A percentile compares a stretch with the other conserved stretches of the same genome.
Conservation (phyloP, 108 stramenopile species). For the Nitzschia sp. region DNA sequence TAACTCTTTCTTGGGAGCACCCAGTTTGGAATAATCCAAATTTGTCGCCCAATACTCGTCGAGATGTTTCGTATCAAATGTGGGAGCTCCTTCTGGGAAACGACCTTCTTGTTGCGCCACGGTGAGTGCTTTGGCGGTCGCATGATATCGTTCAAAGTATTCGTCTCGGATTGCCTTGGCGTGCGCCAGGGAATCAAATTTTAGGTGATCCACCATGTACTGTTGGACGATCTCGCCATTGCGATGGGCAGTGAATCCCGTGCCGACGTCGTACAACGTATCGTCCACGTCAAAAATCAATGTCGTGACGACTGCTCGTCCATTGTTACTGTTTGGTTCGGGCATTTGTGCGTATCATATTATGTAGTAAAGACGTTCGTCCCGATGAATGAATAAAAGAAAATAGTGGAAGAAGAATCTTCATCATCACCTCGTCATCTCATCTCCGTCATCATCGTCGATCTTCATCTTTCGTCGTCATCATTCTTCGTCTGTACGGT, state of each 20-base stretch:
- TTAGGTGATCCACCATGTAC: constrained; percentile 74
- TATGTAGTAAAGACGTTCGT: too few relatives aligned
- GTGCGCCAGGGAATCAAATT: constrained; percentile 44
- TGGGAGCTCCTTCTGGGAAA: constrained; percentile 47
- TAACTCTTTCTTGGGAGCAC: constrained; percentile 40
- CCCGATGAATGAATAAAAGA: too few relatives aligned
- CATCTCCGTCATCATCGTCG: too few relatives aligned
- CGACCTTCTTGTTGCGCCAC: constrained; percentile 73
- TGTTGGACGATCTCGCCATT: constrained; percentile 59
- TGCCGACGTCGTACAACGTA: constrained; percentile 78
- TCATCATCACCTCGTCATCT: too few relatives aligned
- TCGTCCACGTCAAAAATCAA: constrained; percentile 89
- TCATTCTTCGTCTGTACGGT: too few relatives aligned
- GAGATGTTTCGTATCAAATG: constrained; percentile 32
- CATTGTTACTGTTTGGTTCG: too few relatives aligned
- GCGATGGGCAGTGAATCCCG: constrained; percentile 80
- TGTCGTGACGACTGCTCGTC: too few relatives aligned
- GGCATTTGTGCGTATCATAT: too few relatives aligned
- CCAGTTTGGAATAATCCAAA: constrained; percentile 63
- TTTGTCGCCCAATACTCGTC: constrained; percentile 70
- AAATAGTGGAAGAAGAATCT: too few relatives aligned
- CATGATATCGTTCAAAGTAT: constrained; percentile 77
- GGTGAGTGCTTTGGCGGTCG: constrained; percentile 76
- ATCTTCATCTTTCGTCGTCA: too few relatives aligned
- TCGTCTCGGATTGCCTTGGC: constrained; percentile 63